A percentile compares a stretch with the other conserved stretches of the same genome.
Conservation (phyloP, 2,329 filamentous ascomycete species). For the Ophiocordyceps polyrhachis-furcata region DNA sequence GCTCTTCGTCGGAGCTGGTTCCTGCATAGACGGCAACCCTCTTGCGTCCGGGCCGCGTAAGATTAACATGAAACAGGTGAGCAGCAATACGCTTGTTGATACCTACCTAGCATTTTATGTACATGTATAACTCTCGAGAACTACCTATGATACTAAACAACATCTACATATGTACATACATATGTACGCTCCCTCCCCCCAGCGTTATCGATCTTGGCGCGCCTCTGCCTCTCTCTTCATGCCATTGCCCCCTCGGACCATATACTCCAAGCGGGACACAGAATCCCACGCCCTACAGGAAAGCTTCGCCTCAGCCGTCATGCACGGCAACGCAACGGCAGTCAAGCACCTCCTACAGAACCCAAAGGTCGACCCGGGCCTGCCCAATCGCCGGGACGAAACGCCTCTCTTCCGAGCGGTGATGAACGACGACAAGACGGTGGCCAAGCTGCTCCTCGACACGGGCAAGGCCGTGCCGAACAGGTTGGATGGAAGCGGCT, state of each 20-base stretch:
- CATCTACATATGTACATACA: background rate
- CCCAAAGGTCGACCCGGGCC: background rate
- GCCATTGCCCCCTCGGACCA: background rate
- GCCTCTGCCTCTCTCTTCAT: background rate
- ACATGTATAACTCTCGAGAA: background rate
- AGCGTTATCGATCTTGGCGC: background rate
- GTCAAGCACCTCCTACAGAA: background rate
- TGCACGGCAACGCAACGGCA: background rate
- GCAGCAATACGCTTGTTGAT: too few relatives aligned
- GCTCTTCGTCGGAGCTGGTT: too few relatives aligned
- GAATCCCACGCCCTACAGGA: background rate
- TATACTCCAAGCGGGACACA: background rate
- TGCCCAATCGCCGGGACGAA: background rate
- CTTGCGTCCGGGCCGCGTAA: too few relatives aligned
- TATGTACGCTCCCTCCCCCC: background rate
- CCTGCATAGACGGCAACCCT: too few relatives aligned
- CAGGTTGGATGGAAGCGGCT: background rate
- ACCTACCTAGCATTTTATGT: too few relatives aligned
- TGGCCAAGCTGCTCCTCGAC: background rate
- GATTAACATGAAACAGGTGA: too few relatives aligned
- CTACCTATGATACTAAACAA: background rate
- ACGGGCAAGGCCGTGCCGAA: background rate
- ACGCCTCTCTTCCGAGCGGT: background rate
- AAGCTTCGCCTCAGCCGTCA: background rate
- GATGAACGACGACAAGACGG: background rate